A percentile compares a stretch with the other conserved stretches of the same genome.
Conservation (phyloP, 768 basidiomycete genomes). For the Rhodotorula taiwanensis region DNA sequence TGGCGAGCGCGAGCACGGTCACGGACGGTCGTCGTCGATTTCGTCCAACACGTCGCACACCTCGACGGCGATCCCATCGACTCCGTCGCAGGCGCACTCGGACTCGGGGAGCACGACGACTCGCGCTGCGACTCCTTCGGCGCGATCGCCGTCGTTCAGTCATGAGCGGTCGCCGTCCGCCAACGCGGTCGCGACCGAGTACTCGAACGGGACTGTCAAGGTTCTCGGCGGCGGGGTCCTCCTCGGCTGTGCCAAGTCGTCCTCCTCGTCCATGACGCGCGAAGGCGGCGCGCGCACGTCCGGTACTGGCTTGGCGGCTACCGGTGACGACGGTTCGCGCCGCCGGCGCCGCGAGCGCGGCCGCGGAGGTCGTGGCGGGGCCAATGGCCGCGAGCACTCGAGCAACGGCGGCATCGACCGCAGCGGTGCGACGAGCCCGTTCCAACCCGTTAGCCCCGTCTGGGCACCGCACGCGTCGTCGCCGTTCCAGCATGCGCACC, state of each 20-base stretch:
- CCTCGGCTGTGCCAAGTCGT: slow-evolving; percentile 32
- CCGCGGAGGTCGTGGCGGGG: background rate
- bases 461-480: background rate
- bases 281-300: slow-evolving; percentile 4
- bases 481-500: background rate
- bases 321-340: background rate
- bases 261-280: background rate
- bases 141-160: slow-evolving; percentile 10
- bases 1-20: slow-evolving; percentile 5
- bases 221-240: slow-evolving; percentile 41
- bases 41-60: slow-evolving; percentile 25
- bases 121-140: slow-evolving; percentile 4
- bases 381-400: background rate
- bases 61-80: slow-evolving; percentile 23
- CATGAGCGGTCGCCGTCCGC: slow-evolving; percentile 19
- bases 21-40: slow-evolving; percentile 13
- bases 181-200: slow-evolving; percentile 30
- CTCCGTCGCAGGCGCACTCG: slow-evolving; percentile 8
- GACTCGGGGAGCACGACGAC: background rate
- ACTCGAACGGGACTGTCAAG: slow-evolving; percentile 41
- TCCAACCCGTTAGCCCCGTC: background rate
- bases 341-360: slow-evolving; percentile 11
- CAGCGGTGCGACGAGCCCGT: slow-evolving; percentile 2
- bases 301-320: background rate
- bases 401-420: background rate